Evolutionary conservation across 495 filamentous ascomycete species (phyloP).

Genomic region (Neurospora pannonica): DNA sequence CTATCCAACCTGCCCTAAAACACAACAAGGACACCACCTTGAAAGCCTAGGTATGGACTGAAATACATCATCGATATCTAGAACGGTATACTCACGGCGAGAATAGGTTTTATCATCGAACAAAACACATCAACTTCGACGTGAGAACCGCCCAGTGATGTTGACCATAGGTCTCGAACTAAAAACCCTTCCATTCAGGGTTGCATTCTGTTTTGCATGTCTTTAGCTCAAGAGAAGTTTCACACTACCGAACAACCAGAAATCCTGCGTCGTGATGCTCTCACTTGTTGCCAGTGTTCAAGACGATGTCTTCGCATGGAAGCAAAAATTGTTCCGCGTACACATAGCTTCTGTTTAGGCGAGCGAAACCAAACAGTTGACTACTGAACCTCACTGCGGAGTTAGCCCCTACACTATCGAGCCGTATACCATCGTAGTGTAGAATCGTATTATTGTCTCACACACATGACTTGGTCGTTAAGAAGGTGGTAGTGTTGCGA

Average conservation of each 20-base stretch:
- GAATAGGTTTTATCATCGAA: not conserved
- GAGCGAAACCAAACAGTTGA: not conserved
- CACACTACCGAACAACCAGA: not conserved
- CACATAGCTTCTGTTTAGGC: not conserved
- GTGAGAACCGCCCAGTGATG: not conserved
- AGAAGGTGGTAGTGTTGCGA: not conserved
- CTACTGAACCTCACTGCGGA: not conserved
- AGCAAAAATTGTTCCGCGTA: not conserved
- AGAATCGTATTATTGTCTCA: not conserved
- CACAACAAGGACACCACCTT: not conserved
- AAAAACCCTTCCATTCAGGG: not conserved
- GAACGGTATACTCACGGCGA: not conserved
- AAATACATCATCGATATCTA: not conserved
- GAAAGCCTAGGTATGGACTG: not conserved
- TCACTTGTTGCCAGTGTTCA: not conserved
- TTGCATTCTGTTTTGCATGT: not conserved
- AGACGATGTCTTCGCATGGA: not conserved
- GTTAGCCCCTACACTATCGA: not conserved
- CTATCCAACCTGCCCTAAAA: not conserved
- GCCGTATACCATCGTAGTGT: not conserved
- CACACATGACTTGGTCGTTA: not conserved
- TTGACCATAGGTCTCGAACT: not conserved
- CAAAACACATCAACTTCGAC: not conserved
- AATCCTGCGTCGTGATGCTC: not conserved
- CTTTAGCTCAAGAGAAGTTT: not conserved